These are phyloP conservation scores for Oidiodendron maius DNA, from an alignment of 495 filamentous ascomycete species.

Conservation along the genomic window DNA sequence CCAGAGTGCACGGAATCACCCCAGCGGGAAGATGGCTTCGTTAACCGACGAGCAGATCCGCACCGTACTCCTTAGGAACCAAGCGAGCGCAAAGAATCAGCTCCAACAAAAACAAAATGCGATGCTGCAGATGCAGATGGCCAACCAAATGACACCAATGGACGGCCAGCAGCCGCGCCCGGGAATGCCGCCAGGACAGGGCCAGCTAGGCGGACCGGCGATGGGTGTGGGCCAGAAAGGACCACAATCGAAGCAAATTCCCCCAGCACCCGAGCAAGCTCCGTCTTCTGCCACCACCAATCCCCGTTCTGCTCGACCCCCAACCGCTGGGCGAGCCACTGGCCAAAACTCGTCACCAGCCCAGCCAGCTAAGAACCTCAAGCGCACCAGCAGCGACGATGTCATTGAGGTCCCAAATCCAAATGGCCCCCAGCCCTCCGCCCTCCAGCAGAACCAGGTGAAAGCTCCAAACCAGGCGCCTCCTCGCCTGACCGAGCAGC, in stretches of 20 bases:
- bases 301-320: conserved; percentile 10
- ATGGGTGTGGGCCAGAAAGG: conserved; percentile 2
- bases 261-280: conserved; percentile 3
- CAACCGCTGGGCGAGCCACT: conserved; percentile 4
- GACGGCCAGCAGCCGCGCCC: neutral
- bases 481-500: conserved; percentile 36
- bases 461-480: conserved; percentile 27
- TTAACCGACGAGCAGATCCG: conserved; percentile 51
- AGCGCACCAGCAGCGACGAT: conserved; percentile 53
- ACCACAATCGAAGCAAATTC: conserved; percentile 10
- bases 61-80: conserved; percentile 21
- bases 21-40: conserved; percentile 33
- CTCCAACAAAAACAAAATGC: conserved; percentile 27
- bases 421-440: conserved; percentile 26
- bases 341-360: conserved; percentile 22
- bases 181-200: neutral
- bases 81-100: conserved; percentile 26
- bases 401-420: conserved; percentile 48
- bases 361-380: conserved; percentile 33
- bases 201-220: neutral
- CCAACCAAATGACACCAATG: conserved; percentile 4
- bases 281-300: conserved; percentile 5
- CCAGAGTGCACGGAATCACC: conserved; percentile 31
- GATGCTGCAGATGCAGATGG: conserved; percentile 14
- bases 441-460: conserved; percentile 9